Evolutionary conservation across 306 rosid species (phyloP).

Genomic region (Abrus precatorius): DNA sequence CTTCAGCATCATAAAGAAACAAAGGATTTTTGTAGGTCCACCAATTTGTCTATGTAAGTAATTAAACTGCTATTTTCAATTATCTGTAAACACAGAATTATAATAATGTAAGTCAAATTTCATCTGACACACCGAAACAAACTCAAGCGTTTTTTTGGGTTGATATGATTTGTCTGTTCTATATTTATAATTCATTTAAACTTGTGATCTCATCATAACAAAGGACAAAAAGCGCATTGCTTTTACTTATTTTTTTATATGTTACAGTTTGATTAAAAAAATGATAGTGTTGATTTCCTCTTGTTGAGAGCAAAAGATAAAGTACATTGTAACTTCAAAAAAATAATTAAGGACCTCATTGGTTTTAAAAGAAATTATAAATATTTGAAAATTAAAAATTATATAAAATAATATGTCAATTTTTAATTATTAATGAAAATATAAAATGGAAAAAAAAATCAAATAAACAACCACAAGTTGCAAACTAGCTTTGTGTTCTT

Average conservation of each 20-base stretch:
- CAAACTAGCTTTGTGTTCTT: no score
- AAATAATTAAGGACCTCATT: no score
- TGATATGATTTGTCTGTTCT: background rate
- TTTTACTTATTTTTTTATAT: background rate
- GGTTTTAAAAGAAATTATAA: no score
- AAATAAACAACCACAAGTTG: no score
- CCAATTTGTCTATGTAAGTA: background rate
- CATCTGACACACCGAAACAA: slow-evolving; percentile 13
- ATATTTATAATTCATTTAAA: background rate
- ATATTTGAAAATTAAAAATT: no score
- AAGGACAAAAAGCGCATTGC: background rate
- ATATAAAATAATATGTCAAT: no score
- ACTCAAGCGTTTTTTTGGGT: background rate
- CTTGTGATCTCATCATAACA: background rate
- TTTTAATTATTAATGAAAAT: no score
- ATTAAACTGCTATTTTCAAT: background rate
- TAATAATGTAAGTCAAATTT: background rate
- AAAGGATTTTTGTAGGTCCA: slow-evolving; percentile 32
- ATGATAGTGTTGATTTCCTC: no score
- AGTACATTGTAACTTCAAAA: no score
- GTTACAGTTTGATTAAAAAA: no score
- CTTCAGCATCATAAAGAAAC: background rate
- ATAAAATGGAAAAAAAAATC: no score
- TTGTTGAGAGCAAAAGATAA: no score
- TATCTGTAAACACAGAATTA: background rate